Evolutionary conservation across 2,329 filamentous ascomycete genomes (phyloP), one percentile per base, ranked within the genome.

Genomic region (Ilyonectria robusta): DNA sequence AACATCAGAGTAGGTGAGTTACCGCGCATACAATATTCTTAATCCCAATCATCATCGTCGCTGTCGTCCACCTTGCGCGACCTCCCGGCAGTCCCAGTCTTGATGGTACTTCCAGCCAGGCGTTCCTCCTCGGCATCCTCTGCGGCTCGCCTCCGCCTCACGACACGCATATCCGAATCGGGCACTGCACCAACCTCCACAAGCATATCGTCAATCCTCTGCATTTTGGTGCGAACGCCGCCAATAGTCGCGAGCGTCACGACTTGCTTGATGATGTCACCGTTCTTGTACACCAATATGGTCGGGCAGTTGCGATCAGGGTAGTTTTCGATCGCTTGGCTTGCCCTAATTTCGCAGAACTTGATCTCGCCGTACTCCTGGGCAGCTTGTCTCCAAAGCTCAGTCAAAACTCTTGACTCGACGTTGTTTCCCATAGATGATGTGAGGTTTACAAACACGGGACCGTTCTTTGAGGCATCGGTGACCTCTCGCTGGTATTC

Each of bases 271-370:
- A 91, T 91, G 72, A 99, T 97, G 78, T 99, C 94, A 19, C 94
- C 94, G 75, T 97, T 94, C 78, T 92, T 92, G 82, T 99, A 99
- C 0, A 97, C 89, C 69, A 99, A 79, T 40, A 99, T 94, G 0
- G 96, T 99, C 2, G 96, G 96, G 65, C 94, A 97, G 80, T 99
- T 99, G 64, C 89, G 88, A 76, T 98, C 96, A 2, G 96, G 96
- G 80, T 99, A 99, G 46, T 94, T 94, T 80, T 98, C 96, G 74
- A 99, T 98, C 65, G 96, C 97, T 83, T 98, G 90, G 77, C 94
- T 91, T 7, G 92, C 96, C 73, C 92, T 89, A 73, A 99, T 98
- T 83, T 98, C 94, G 80, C 95, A 98, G 82, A 99, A 99, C 83
- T 99, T 99, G 80, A 99, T 85, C 71, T 99, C 95, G 21, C 94